These are phyloP conservation scores for Dalbergia cultrata DNA, from an alignment of 306 rosid genomes.

Conservation along the genomic window DNA sequence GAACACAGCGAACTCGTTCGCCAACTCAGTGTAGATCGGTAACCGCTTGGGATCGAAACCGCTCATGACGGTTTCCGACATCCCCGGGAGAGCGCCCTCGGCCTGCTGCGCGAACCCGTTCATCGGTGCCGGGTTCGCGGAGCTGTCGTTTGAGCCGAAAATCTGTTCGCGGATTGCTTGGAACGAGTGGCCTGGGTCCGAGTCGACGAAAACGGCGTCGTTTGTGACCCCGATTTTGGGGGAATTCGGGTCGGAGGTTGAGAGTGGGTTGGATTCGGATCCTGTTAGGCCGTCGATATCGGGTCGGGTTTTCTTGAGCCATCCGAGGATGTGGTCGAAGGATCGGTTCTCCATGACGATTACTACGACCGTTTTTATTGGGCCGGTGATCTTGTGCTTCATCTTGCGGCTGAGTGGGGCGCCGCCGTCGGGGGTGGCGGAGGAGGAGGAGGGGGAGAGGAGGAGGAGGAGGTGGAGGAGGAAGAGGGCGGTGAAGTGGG, in stretches of 20 bases:
- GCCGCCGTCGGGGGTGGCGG: conserved; percentile 44
- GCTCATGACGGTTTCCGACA: conserved; percentile 78
- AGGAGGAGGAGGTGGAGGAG: conserved; percentile 44
- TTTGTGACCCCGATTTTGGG: conserved; percentile 57
- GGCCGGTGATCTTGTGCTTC: conserved; percentile 69
- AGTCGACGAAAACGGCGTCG: conserved; percentile 76
- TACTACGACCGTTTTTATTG: conserved; percentile 82
- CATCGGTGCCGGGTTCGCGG: conserved; percentile 67
- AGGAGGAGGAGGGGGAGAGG: conserved; percentile 49
- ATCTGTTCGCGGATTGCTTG: conserved; percentile 91
- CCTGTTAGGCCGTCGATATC: conserved; percentile 84
- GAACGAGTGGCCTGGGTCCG: conserved; percentile 90
- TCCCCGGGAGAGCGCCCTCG: conserved; percentile 44
- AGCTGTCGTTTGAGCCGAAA: conserved; percentile 74
- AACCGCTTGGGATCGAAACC: conserved; percentile 77
- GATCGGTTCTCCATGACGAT: conserved; percentile 95
- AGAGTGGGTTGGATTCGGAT: conserved; percentile 69
- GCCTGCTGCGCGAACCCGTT: conserved; percentile 95
- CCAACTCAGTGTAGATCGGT: conserved; percentile 75
- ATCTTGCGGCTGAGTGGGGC: conserved; percentile 36
- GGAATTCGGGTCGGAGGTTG: conserved; percentile 51
- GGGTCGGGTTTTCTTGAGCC: conserved; percentile 82
- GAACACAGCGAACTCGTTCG: conserved; percentile 70
- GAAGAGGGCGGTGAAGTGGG: conserved; percentile 18
- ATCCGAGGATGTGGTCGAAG: conserved; percentile 88